Base-by-base conservation (phyloP, 177 flowering plant genomes). In the Vitis hybrid region DNA sequence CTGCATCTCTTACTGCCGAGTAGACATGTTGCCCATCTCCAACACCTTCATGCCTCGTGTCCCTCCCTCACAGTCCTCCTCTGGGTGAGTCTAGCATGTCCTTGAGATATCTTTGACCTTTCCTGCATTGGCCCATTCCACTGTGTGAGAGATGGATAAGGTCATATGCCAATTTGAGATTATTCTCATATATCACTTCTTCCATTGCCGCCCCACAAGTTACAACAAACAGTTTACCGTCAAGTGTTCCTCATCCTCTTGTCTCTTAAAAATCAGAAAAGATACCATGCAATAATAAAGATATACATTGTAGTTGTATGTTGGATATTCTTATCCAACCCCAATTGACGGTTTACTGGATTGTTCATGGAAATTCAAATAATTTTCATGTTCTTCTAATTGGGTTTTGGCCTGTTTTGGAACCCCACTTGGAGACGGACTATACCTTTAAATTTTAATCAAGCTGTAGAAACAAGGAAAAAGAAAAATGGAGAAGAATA, bases 111-210 rank as follows among this genome's bases (percentile, higher is more conserved):
- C 65, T 57, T 58, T 64, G 56, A 64, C 63, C 62, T 56, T 8
- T 64, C 22, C 7, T 18, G 20, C 29, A 14, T 19, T 5, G 31
- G 19, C 13, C 22, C 12, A 20, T 34, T 34, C 39, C 39, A 34
- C 39, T 4, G 39, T 4, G 39, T 34, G 68, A 62, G 66, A 71
- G 61, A 67, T 54, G 72, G 75, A 72, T 76, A 76, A 68, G 79
- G 69, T 63, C 3, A 16, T 34, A 39, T 26, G 58, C 18, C 71
- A 71, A 71, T 22, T 71, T 68, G 69, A 10, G 6, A 12, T 12
- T 34, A 34, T 34, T 34, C 39, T 34, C 39, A 4, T 34, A 34
- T 34, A 34, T 34, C 39, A 34, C 39, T 4, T 34, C 39, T 34
- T 34, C 39, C 39, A 34, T 34, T 34, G 39, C 39, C 39, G 1